These are phyloP conservation scores for Populus hybrid DNA, from an alignment of 441 rosid species.

Conservation along the genomic window DNA sequence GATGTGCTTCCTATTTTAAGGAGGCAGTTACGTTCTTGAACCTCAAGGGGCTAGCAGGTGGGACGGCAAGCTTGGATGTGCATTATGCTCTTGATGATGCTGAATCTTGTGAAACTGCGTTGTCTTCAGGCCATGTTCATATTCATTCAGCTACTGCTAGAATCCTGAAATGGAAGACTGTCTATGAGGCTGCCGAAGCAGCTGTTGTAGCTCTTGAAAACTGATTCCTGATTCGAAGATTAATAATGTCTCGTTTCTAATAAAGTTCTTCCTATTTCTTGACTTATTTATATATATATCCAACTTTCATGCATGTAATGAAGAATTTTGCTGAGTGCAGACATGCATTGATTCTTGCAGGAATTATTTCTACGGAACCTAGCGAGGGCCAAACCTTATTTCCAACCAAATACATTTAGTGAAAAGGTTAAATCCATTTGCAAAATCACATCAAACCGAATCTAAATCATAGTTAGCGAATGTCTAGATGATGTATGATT, in stretches of 20 bases:
- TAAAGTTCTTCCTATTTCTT: not conserved
- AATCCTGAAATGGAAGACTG: constrained; percentile 14
- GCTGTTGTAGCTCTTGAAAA: not conserved
- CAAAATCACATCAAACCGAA: too few relatives aligned
- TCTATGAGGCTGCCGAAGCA: not conserved
- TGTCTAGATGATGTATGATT: too few relatives aligned
- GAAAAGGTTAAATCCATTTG: too few relatives aligned
- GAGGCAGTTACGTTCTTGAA: constrained; percentile 5
- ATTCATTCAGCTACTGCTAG: not conserved
- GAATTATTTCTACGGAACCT: too few relatives aligned
- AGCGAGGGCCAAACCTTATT: too few relatives aligned
- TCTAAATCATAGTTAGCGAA: too few relatives aligned
- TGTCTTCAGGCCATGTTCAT: constrained; percentile 3
- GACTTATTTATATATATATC: too few relatives aligned
- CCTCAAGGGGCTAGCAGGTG: constrained; percentile 7
- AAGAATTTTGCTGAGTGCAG: too few relatives aligned
- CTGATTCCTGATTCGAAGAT: not conserved
- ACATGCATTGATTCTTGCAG: too few relatives aligned
- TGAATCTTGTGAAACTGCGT: constrained; percentile 12
- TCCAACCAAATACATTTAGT: too few relatives aligned
- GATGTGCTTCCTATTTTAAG: constrained; percentile 7
- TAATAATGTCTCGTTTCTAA: not conserved
- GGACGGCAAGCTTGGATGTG: constrained; percentile 17
- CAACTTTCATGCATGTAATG: too few relatives aligned
- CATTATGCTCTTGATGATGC: constrained; percentile 23